These are phyloP conservation scores for Penicillium oxalicum DNA, from an alignment of 2,329 filamentous ascomycete genomes.

Conservation along the genomic window DNA sequence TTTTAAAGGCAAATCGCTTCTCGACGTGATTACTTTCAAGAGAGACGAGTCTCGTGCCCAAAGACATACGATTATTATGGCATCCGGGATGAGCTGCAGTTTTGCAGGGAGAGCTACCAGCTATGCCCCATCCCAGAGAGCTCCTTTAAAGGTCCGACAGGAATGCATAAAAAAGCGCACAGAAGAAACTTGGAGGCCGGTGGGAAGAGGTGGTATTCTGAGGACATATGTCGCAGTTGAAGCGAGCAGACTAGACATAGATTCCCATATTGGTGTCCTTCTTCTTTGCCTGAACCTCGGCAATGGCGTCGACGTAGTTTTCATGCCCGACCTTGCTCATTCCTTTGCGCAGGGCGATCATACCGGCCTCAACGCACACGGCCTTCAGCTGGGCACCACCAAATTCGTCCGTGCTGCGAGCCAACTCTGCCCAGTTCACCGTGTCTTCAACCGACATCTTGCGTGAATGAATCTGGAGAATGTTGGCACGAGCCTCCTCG, in stretches of 20 bases:
- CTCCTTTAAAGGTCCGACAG: too few species aligned
- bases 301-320: conserved; percentile 97
- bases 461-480: conserved; percentile 91
- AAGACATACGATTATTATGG: too few species aligned
- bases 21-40: too few species aligned
- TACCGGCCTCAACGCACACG: conserved; percentile 96
- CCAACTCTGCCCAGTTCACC: conserved; percentile 94
- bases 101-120: too few species aligned
- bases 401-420: conserved; percentile 95
- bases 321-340: conserved; percentile 97
- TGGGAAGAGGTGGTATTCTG: conserved; percentile 1
- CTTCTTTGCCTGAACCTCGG: conserved; percentile 85
- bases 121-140: too few species aligned
- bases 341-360: conserved; percentile 92
- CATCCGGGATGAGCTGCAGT: too few species aligned
- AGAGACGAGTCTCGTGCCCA: too few species aligned
- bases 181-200: conserved; percentile 6
- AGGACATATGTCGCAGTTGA: conserved; percentile 4
- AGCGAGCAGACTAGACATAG: conserved; percentile 31
- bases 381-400: conserved; percentile 97
- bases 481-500: conserved; percentile 94
- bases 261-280: conserved; percentile 61
- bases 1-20: too few species aligned
- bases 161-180: background rate
- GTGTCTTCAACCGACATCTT: conserved; percentile 95